These are phyloP conservation scores for Aphanomyces euteiches DNA, from an alignment of 352 stramenopile species.

Conservation along the genomic window DNA sequence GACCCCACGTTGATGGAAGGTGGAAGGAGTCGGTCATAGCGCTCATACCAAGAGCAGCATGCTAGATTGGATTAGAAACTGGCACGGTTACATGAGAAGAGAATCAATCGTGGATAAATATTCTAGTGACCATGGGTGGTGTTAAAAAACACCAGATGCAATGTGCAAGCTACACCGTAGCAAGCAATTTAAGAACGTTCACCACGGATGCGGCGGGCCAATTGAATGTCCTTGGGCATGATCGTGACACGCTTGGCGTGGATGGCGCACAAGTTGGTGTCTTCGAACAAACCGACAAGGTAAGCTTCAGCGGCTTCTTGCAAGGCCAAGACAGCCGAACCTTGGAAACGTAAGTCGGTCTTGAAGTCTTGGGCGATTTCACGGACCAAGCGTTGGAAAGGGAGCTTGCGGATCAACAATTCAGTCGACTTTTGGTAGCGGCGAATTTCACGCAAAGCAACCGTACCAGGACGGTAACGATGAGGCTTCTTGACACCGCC, in stretches of 20 bases:
- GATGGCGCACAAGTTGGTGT: conserved; percentile 93
- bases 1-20: too few relatives aligned
- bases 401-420: conserved; percentile 78
- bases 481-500: conserved; percentile 41
- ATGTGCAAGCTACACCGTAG: conserved; percentile 12
- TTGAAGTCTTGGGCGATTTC: conserved; percentile 80
- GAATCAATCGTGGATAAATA: not conserved
- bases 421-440: conserved; percentile 87
- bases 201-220: conserved; percentile 31
- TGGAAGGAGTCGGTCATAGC: too few relatives aligned
- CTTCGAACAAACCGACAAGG: conserved; percentile 71
- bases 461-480: conserved; percentile 77
- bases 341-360: conserved; percentile 73
- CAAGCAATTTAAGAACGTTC: conserved; percentile 29
- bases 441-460: conserved; percentile 82
- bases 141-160: conserved; percentile 36
- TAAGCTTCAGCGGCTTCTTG: conserved; percentile 36
- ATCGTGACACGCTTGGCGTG: conserved; percentile 93
- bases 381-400: conserved; percentile 72
- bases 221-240: conserved; percentile 76
- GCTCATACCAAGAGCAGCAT: too few relatives aligned
- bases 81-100: not conserved
- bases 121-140: conserved; percentile 30
- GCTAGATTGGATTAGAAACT: too few relatives aligned
- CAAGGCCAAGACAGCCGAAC: conserved; percentile 44